Conservation (phyloP, 208 protist genomes). For the Lotmaria passim region DNA sequence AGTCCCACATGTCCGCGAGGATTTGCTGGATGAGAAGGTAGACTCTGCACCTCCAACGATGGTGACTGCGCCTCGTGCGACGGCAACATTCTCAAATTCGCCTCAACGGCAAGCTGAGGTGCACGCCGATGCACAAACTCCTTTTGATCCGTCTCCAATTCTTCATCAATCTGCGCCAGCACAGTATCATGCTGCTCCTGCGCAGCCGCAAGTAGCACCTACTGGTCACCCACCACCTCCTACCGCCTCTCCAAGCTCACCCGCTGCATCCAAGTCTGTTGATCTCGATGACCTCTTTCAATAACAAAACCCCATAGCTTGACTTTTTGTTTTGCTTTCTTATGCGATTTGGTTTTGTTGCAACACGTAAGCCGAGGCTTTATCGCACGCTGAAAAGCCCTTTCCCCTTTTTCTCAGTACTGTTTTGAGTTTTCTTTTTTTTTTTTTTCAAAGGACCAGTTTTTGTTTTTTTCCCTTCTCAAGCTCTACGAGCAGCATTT, state of each 20-base stretch:
- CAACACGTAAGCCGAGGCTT: too few relatives aligned
- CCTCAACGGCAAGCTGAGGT: background rate
- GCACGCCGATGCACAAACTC: background rate
- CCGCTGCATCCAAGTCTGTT: constrained; percentile 11
- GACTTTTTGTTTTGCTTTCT: background rate
- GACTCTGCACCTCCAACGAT: background rate
- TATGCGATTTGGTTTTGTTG: too few relatives aligned
- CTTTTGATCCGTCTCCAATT: background rate
- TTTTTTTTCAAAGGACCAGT: too few relatives aligned
- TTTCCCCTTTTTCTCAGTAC: too few relatives aligned
- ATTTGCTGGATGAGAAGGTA: background rate
- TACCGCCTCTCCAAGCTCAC: background rate
- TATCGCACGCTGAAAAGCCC: too few relatives aligned
- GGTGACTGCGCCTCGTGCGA: background rate
- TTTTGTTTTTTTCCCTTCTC: too few relatives aligned
- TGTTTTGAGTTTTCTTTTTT: too few relatives aligned
- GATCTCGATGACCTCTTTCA: constrained; percentile 20
- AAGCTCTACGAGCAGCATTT: too few relatives aligned
- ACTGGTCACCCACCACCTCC: too few relatives aligned
- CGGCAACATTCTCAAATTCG: background rate
- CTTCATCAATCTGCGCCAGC: background rate
- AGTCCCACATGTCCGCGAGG: background rate
- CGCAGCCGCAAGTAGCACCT: background rate
- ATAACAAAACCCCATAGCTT: background rate
- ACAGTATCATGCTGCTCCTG: background rate